Base-by-base conservation (phyloP, 2,329 filamentous ascomycete genomes). In the Ascochyta fabae region DNA sequence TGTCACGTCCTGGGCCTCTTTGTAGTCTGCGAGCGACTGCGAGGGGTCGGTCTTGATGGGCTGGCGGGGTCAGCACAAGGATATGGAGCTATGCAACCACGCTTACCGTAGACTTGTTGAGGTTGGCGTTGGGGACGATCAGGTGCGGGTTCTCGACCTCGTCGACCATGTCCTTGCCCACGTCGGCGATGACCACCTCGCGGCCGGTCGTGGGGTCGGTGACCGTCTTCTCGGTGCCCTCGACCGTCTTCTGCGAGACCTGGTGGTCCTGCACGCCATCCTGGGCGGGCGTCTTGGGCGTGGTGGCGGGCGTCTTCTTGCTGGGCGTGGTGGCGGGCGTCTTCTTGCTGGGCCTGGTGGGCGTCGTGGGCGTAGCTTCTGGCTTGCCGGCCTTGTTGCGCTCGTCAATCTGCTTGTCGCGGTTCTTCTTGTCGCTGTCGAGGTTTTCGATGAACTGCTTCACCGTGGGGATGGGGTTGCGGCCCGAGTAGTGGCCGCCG, bases 131-230 rank as follows among this genome's bases (percentile, higher is more conserved):
- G 16, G 94, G 94, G 0, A 98, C 86, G 1, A 90, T 91, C 13
- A 97, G 76, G 74, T 83, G 80, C 1, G 92, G 91, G 56, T 96
- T 83, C 46, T 91, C 86, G 0, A 88, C 89, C 3, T 85, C 80
- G 39, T 90, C 83, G 76, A 90, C 83, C 66, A 89, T 86, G 41
- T 88, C 83, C 49, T 88, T 81, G 67, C 90, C 86, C 19, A 90
- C 87, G 77, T 96, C 91, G 64, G 92, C 90, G 60, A 98, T 96
- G 60, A 90, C 85, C 19, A 97, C 90, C 61, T 96, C 84, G 47
- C 87, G 89, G 19, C 92, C 92, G 0, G 94, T 97, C 0, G 91
- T 91, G 0, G 94, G 94, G 72, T 98, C 94, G 1, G 90, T 92
- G 40, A 96, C 93, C 3, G 62, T 69, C 59, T 87, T 84, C 59